Conservation (phyloP, 345 rosid genomes). For the Moringa oleifera region DNA sequence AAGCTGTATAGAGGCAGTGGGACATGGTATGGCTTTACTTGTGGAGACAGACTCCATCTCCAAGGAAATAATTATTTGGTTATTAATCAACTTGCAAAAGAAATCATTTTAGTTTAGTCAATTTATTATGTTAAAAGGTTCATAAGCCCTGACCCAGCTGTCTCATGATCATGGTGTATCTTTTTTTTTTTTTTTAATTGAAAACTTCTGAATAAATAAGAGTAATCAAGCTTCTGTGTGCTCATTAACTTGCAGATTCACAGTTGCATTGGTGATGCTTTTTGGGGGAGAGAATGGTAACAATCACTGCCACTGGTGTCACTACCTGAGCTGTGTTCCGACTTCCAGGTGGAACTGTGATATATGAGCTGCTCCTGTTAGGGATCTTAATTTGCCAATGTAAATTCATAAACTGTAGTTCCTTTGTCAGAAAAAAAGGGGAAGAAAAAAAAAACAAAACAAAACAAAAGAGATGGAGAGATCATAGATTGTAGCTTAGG, state of each 20-base stretch:
- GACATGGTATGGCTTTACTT: conserved; percentile 2
- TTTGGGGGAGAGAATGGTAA: conserved; percentile 58
- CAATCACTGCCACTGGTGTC: conserved; percentile 85
- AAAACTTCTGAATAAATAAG: too few relatives aligned
- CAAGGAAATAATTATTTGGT: too few relatives aligned
- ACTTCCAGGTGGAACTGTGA: conserved; percentile 75
- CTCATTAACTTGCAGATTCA: conserved; percentile 40
- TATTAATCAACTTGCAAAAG: background rate
- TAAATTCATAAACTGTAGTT: background rate
- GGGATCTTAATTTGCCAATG: background rate
- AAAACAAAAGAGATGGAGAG: too few relatives aligned
- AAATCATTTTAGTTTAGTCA: background rate
- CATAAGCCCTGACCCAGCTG: too few relatives aligned
- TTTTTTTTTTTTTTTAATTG: too few relatives aligned
- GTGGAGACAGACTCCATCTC: background rate
- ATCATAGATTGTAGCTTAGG: conserved; percentile 6
- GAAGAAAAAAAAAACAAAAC: too few relatives aligned
- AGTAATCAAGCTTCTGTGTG: too few relatives aligned
- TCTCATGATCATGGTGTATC: too few relatives aligned
- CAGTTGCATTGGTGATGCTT: conserved; percentile 54
- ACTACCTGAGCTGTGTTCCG: conserved; percentile 74
- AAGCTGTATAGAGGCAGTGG: conserved; percentile 3
- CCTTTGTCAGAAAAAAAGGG: too few relatives aligned
- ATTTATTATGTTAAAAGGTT: too few relatives aligned
- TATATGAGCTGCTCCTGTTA: background rate